Conservation (phyloP, 306 rosid genomes). For the Trifolium pratense region DNA sequence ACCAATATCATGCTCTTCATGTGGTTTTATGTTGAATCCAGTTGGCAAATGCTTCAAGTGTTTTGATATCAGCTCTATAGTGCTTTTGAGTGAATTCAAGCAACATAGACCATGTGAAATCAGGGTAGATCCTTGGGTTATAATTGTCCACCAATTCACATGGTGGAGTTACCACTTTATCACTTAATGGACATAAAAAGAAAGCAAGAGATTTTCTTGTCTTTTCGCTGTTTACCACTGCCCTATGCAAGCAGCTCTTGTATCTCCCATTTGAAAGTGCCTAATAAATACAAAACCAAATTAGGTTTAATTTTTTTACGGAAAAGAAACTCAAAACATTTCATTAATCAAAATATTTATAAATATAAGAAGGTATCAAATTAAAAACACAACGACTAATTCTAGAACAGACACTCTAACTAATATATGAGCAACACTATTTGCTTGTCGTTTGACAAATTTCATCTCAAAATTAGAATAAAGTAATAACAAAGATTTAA, state of each 20-base stretch:
- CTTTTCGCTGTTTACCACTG: conserved; percentile 85
- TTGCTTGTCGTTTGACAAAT: too few species aligned
- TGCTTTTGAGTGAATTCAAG: conserved; percentile 88
- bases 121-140: conserved; percentile 76
- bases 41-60: conserved; percentile 74
- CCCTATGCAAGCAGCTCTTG: conserved; percentile 96
- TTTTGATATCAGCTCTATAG: conserved; percentile 91
- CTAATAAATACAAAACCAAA: conserved; percentile 41
- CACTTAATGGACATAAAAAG: conserved; percentile 85
- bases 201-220: conserved; percentile 94
- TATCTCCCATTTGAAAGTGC: conserved; percentile 93
- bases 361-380: too few species aligned
- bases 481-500: too few species aligned
- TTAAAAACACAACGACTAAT: too few species aligned
- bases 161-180: conserved; percentile 89
- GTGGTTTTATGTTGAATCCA: conserved; percentile 62
- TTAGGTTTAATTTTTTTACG: not conserved
- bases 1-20: conserved; percentile 1
- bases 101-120: conserved; percentile 94
- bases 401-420: too few species aligned
- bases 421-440: too few species aligned
- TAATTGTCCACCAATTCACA: conserved; percentile 66
- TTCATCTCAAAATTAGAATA: too few species aligned
- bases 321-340: too few species aligned
- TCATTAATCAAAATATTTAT: too few species aligned